Base-by-base conservation (phyloP, 805 yeast genomes). In the Starmerella asiatica region DNA sequence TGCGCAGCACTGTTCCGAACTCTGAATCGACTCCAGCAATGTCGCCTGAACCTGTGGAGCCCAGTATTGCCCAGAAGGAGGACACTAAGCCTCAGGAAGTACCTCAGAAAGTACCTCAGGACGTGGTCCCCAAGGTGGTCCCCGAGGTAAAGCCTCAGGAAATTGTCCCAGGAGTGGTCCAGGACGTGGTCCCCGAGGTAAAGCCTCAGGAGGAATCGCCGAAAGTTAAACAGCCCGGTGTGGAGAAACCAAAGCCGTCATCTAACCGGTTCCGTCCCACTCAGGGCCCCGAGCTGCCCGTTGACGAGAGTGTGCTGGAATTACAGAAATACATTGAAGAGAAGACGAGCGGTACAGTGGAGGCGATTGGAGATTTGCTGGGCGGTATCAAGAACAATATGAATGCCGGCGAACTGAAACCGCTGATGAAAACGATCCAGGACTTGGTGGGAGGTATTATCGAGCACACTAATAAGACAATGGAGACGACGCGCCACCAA, bases 261-360 rank as follows among this genome's bases (percentile, higher is more conserved):
- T 21, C 24, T 6, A 31, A 36, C n/a, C 16, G 16, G 31, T 38
- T 27, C 39, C 18, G 39, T 15, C 43, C 45, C 18, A 18, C 4
- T 6, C 47, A 43, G 20, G 45, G 44, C 32, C 46, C 46, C 11
- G 41, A 6, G 19, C 21, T 49, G 12, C 43, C 48, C 52, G 93
- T 93, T 1, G 96, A 86, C 54, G 82, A 83, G 56, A 80, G 94
- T 1, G 68, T 86, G 47, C 75, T 83, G 6, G 93, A 84, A 53
- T 73, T 88, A 43, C 71, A 86, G 52, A 67, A 76, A 21, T 88
- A 85, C 56, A 67, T 88, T 52, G 97, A 88, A 57, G 94, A 84
- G 59, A 94, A 86, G 61, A 86, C 96, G 0, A 86, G 82, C 15
- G 80, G 80, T 52, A 95, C 88, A 2, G 86, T 88, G 35, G 73